Evolutionary conservation across 75 land plant genomes (phyloP), one percentile per base, ranked within the genome.

Genomic region (Picea sitchensis): DNA sequence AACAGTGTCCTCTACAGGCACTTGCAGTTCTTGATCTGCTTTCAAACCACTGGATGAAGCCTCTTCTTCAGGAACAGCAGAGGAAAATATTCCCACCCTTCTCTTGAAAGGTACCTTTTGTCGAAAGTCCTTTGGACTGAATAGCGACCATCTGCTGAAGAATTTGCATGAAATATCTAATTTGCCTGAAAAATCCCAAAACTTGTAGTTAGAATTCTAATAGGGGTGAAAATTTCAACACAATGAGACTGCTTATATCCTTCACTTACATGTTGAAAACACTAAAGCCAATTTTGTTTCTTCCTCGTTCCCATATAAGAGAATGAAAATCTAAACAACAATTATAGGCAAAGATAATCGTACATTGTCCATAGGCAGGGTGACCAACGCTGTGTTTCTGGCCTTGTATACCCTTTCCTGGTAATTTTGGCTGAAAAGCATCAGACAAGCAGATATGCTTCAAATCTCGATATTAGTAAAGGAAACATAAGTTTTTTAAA

Each of bases 161-260:
- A 69, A 41, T 47, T 69, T 69, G 13, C 18, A 69, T 69, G 51
- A 69, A 69, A 21, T 69, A 69, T 69, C 73, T 20, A 41, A 20
- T 69, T 69, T 69, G 44, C 15, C 71, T 14, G 20, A 34, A 36
- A 36, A 36, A 36, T 36, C 3, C 47, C 47, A 44, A 44, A 44
- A 44, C 47, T 4, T 4, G 5, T 44, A 44, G 47, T 44, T 44
- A 44, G 5, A 44, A 44, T 44, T 44, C 47, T 44, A 44, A 4
- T 44, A 44, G 47, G 5, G 47, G 5, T 44, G 47, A 44, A 44
- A 44, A 44, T 44, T 3, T 44, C 47, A 44, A 44, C 47, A 4
- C 5, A 44, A 2, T 44, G 5, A 0, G 44, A 65, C 36, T 68
- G 41, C 6, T 36, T 38, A 17, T 34, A 68, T 68, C 44, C 44